Base-by-base conservation (phyloP, 257 asterid genomes). In the Jaltomata sinuosa region DNA sequence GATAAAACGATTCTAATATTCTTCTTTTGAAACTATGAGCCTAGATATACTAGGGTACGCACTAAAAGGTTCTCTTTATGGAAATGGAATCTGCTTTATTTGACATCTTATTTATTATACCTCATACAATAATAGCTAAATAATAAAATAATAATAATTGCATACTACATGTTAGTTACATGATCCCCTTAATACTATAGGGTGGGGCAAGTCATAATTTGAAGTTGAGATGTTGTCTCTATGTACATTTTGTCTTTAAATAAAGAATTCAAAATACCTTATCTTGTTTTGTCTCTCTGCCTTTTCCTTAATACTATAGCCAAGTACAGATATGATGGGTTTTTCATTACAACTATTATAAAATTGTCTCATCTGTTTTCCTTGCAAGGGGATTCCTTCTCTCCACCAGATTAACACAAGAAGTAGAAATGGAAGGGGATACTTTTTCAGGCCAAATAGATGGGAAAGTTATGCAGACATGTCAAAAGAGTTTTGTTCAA, bases 221-320 rank as follows among this genome's bases (percentile, higher is more conserved):
- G 87, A 85, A 90, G 93, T 91, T 89, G 90, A 91, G 94, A 90
- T 85, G 90, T 88, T 94, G 97, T 93, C 96, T 86, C 90, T n/a
- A 84, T 82, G 88, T 89, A 84, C 91, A 86, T 85, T 76, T 93
- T 93, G 92, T 81, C 91, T 86, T 69, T n/a, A 57, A 57, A 57
- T 91, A 90, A 93, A 91, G 74, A 91, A 91, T 90, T 88, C 86
- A 87, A 91, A 64, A 79, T 87, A 92, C 87, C 94, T 91, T 91
- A 91, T 93, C 97, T 88, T 93, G 93, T 92, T 89, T 89, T 94
- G 95, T 95, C 94, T 95, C 95, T 91, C 88, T 87, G 65, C 92
- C 72, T 83, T 77, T 85, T 89, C 85, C 50, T 90, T 87, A 50
- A 78, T 78, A 29, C 47, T 88, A 85, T 83, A 79, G 87, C 85